Base-by-base conservation (phyloP, 345 rosid genomes). In the Citrus reticulata region DNA sequence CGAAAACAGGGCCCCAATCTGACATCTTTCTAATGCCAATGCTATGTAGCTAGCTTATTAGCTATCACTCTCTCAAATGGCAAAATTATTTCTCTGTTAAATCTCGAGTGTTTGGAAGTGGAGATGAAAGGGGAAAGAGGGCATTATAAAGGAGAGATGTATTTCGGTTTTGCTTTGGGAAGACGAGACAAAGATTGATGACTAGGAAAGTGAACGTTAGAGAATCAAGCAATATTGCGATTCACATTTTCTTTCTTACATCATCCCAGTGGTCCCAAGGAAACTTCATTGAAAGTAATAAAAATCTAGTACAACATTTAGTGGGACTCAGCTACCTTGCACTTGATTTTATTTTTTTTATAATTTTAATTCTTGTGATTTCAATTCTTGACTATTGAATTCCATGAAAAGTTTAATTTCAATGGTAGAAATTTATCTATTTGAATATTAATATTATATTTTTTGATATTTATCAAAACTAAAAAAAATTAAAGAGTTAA, bases 1-100 rank as follows among this genome's bases (percentile, higher is more conserved):
- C 90, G 40, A 96, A 91, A 32, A 94, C 97, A 1, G 98, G 94
- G 13, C 99, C 99, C 99, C 99, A 94, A 73, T 96, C 99, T 27
- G 97, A 58, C 97, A 93, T 94, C 27, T 54, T 46, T 46, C 51
- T 46, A 46, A 46, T 54, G 22, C 22, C 7, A 19, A 54, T 54
- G 58, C 58, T 54, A 16, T 51, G 20, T 51, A 1, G 51, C 16
- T 42, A 51, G 57, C 22, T 49, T 13, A 49, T 51, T 16, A 11
- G 4, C 51, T 42, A 46, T 46, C 17, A 46, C 2, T 11, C 51
- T 13, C n/a, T 32, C 25, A 66, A 20, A 20, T 20, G 24, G 22
- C 69, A 65, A 34, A 19, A 65, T 32, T 54, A 9, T 17, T 54
- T 76, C 57, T 66, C 71, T 22, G 58, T 49, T 9, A 14, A 54